A percentile compares a stretch with the other conserved stretches of the same genome.
These are phyloP conservation scores for Plasmodium knowlesi DNA, from an alignment of 169 alveolate genomes.

Conservation along the genomic window DNA sequence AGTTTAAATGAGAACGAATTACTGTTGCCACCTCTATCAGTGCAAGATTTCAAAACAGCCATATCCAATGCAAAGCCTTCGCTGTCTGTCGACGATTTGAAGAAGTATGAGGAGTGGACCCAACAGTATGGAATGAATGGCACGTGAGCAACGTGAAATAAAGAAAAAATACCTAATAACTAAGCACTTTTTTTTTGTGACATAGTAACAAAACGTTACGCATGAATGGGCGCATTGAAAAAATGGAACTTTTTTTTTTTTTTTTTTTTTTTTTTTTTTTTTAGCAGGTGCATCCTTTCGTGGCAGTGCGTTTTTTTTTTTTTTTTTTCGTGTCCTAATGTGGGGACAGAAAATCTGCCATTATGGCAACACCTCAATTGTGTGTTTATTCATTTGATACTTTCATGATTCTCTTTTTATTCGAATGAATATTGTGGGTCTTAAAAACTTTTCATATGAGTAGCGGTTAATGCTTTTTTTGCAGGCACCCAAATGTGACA, in stretches of 20 bases:
- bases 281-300: neutral
- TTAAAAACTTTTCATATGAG: neutral
- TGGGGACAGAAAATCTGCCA: neutral
- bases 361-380: neutral
- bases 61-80: constrained; percentile 61
- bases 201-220: neutral
- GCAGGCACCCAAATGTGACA: neutral
- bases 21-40: constrained; percentile 83
- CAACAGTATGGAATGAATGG: constrained; percentile 82
- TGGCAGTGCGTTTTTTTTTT: neutral
- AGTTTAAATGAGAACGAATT: constrained; percentile 83
- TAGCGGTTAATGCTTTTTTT: neutral
- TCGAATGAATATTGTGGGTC: neutral
- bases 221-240: neutral
- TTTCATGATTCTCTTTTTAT: neutral
- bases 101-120: constrained; percentile 84
- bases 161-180: neutral
- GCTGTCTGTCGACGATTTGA: constrained; percentile 76
- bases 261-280: neutral
- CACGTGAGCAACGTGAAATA: neutral
- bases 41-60: constrained; percentile 72
- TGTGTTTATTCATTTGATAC: neutral
- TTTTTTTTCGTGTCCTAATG: neutral
- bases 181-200: neutral
- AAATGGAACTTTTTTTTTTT: neutral